Conservation (phyloP, 1,284 basidiomycete species). For the Malassezia obtusa region DNA sequence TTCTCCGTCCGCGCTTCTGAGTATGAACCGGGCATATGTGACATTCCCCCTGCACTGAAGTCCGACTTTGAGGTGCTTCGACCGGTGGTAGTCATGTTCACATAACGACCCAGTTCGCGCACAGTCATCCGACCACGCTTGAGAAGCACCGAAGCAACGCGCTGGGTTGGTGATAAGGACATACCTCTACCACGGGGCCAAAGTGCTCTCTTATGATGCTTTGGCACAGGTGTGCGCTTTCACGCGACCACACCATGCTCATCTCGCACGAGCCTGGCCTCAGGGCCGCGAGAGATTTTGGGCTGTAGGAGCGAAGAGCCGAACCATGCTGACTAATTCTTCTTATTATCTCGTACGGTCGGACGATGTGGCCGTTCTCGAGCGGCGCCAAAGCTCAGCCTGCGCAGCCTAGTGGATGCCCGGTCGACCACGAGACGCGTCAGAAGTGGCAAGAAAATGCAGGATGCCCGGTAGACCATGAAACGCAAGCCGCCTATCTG, state of each 20-base stretch:
- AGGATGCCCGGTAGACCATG: slow-evolving; percentile 62
- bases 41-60: background rate
- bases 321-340: slow-evolving; percentile 1
- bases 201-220: slow-evolving; percentile 70
- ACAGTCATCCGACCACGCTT: slow-evolving; percentile 72
- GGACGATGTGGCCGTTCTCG: slow-evolving; percentile 16
- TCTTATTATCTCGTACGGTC: background rate
- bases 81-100: slow-evolving; percentile 19
- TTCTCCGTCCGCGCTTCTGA: background rate
- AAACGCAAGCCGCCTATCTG: slow-evolving; percentile 12
- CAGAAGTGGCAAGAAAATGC: slow-evolving; percentile 46
- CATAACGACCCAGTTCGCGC: slow-evolving; percentile 47
- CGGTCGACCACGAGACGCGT: slow-evolving; percentile 56
- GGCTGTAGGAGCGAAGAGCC: background rate
- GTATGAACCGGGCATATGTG: too few species aligned
- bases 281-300: background rate
- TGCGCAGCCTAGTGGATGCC: slow-evolving; percentile 52
- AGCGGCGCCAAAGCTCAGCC: background rate
- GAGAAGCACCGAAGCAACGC: slow-evolving; percentile 70
- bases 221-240: slow-evolving; percentile 55
- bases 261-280: slow-evolving; percentile 1
- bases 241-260: slow-evolving; percentile 27
- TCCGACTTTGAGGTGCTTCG: background rate
- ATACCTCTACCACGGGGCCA: slow-evolving; percentile 64
- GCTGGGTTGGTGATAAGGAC: slow-evolving; percentile 42